phyloP scores from a whole-genome alignment of 352 stramenopile genomes.

The Globisporangium perplexum region DNA sequence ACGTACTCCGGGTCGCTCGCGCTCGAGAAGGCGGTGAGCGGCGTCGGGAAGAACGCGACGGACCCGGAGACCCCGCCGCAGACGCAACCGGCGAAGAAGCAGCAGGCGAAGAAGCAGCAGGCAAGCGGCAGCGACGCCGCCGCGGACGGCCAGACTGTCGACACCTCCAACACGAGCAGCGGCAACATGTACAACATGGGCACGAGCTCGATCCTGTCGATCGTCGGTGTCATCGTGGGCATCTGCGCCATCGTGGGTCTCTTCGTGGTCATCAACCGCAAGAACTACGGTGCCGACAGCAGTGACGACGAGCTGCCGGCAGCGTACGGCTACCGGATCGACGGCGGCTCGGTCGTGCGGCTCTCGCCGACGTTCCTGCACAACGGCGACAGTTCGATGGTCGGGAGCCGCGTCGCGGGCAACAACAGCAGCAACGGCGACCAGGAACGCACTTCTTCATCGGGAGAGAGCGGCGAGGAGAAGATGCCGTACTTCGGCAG shows the following conservation, averaged over 20 bases:
- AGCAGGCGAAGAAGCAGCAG: not conserved
- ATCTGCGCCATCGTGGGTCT: slow-evolving; percentile 48
- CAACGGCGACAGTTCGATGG: slow-evolving; percentile 27
- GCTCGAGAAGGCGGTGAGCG: slow-evolving; percentile 4
- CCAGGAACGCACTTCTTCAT: slow-evolving; percentile 14
- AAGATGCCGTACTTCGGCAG: slow-evolving; percentile 11
- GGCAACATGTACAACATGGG: slow-evolving; percentile 50
- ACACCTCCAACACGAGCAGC: slow-evolving; percentile 38
- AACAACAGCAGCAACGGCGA: slow-evolving; percentile 4
- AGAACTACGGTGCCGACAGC: slow-evolving; percentile 46
- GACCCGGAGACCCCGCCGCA: not conserved
- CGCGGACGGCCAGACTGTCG: slow-evolving; percentile 21
- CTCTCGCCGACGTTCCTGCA: slow-evolving; percentile 56
- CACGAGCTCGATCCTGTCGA: slow-evolving; percentile 59
- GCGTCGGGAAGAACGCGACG: slow-evolving; percentile 9
- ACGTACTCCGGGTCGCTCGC: slow-evolving; percentile 6
- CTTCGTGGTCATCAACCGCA: slow-evolving; percentile 56
- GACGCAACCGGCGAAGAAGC: slow-evolving; percentile 6
- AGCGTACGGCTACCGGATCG: slow-evolving; percentile 36
- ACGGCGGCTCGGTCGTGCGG: slow-evolving; percentile 31
- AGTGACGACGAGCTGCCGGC: slow-evolving; percentile 38
- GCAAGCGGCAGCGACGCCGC: slow-evolving; percentile 6
- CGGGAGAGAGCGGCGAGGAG: slow-evolving; percentile 16
- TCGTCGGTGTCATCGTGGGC: slow-evolving; percentile 62
- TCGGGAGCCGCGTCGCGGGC: slow-evolving; percentile 13